phyloP scores from a whole-genome alignment of 2,329 filamentous ascomycete species.

The Venturia effusa region DNA sequence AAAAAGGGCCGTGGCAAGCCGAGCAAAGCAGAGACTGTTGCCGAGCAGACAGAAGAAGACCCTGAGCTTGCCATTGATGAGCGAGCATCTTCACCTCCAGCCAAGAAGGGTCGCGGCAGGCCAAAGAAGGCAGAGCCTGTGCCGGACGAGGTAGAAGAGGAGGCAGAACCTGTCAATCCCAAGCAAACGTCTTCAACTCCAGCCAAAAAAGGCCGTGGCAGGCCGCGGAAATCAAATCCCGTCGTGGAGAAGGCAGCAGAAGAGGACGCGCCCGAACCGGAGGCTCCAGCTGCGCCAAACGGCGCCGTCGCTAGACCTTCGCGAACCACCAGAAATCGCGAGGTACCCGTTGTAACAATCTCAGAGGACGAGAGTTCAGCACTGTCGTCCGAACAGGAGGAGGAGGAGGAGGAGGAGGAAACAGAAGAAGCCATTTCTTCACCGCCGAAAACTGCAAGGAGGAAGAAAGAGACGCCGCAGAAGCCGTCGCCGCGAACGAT shows the following conservation, averaged over 20 bases:
- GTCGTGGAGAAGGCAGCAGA: neutral
- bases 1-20: neutral
- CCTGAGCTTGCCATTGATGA: neutral
- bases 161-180: neutral
- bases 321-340: neutral
- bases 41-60: conserved; percentile 15
- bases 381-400: neutral
- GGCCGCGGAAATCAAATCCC: neutral
- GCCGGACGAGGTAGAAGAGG: neutral
- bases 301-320: neutral
- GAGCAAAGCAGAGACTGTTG: neutral
- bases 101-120: conserved; percentile 4
- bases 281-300: neutral
- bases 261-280: neutral
- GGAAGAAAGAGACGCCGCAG: neutral
- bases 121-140: neutral
- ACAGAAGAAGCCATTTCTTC: neutral
- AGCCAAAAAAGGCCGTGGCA: conserved; percentile 7
- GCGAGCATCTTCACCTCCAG: neutral
- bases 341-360: neutral
- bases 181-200: neutral
- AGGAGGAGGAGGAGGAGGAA: neutral
- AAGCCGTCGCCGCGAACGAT: neutral
- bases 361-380: neutral
- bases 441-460: neutral